Evolutionary conservation across 1,284 basidiomycete genomes (phyloP), one percentile per base, ranked within the genome.

Genomic region (Moesziomyces antarcticus): DNA sequence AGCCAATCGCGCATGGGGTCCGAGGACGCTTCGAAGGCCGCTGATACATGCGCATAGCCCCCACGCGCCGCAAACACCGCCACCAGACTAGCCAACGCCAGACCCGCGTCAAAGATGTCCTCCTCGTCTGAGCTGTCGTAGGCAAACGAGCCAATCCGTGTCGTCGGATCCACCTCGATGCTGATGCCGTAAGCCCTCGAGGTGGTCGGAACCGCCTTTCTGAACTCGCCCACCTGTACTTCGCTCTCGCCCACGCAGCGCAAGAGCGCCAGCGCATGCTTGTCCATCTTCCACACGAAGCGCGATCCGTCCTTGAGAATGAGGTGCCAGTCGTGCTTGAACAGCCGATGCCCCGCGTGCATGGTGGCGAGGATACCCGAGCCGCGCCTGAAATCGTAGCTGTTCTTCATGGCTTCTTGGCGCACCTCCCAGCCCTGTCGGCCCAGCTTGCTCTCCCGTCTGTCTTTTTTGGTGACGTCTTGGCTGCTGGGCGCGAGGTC

Each of bases 281-380:
- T 73, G 35, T 57, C 57, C 71, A 73, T 73, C 27, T 48, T 55
- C 71, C 71, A 73, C 16, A 61, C 20, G 49, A 64, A 64, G 30
- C 49, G 35, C 1, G 55, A 43, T 0, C 71, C 71, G 21, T 69
- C 71, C 35, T 69, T 66, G 44, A 62, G 46, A n/a, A 68, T 62
- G 16, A 73, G 37, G 48, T 63, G 54, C 71, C 71, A 73, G 33
- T 73, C 71, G 35, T 65, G 61, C 50, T 68, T 69, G 50, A 73
- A 68, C 14, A 73, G 52, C 21, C 61, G 61, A 35, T 69, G 51
- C 1, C 65, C 57, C 2, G 54, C 56, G 24, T 68, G 71, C 71
- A 73, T 73, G 3, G 71, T 61, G 6, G 71, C 71, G n/a, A 33
- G 50, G 35, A 73, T 73, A 6, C 62, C 62, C 6, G 66, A 60